Conservation (phyloP, 176 grass and related monocot genomes). For the Rhynchospora pubera region DNA sequence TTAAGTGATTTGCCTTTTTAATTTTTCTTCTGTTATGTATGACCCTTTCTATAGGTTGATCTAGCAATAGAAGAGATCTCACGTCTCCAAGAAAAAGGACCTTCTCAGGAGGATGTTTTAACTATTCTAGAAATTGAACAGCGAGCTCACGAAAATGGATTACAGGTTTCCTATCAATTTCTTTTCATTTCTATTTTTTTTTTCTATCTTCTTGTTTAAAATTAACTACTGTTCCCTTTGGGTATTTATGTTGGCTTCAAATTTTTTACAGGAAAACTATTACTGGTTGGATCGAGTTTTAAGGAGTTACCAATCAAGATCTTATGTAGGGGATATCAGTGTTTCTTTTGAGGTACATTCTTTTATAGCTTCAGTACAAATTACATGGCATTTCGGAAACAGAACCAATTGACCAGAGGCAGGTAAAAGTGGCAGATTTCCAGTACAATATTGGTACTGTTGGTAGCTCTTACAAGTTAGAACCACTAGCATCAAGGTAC, state of each 20-base stretch:
- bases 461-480: neutral
- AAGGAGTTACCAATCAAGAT: constrained; percentile 89
- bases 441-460: neutral
- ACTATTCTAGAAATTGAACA: constrained; percentile 95
- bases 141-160: constrained; percentile 98
- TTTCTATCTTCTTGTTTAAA: constrained; percentile 10
- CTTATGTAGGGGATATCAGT: constrained; percentile 77
- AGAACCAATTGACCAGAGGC: neutral
- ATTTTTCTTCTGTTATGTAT: neutral
- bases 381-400: neutral
- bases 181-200: neutral
- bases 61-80: constrained; percentile 92
- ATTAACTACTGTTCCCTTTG: constrained; percentile 15
- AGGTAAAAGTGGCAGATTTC: neutral
- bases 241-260: neutral
- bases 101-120: constrained; percentile 72
- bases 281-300: constrained; percentile 96
- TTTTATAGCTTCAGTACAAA: neutral
- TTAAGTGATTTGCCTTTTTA: constrained; percentile 5
- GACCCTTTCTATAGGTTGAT: constrained; percentile 51
- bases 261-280: constrained; percentile 75
- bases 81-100: constrained; percentile 68
- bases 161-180: constrained; percentile 51
- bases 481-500: neutral
- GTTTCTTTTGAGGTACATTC: constrained; percentile 65